A percentile compares a stretch with the other conserved stretches of the same genome.
Conservation (phyloP, 2,329 filamentous ascomycete species). For the Aspergillus fumigatiaffinis region DNA sequence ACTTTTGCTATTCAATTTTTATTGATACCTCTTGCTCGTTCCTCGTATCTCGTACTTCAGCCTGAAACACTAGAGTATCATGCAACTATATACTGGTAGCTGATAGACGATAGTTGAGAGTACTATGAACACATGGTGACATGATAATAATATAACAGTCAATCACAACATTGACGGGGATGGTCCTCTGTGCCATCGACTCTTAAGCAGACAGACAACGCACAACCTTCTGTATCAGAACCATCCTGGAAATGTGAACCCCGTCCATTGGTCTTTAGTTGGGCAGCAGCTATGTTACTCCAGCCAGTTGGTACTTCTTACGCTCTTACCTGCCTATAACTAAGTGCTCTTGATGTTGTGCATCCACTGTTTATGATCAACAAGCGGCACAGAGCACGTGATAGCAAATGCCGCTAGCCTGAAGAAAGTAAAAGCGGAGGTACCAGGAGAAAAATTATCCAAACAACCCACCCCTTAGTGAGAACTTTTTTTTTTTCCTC, state of each 20-base stretch:
- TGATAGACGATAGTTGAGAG: background rate
- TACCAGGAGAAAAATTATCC: background rate
- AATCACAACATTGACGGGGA: background rate
- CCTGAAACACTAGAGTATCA: background rate
- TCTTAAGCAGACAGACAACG: background rate
- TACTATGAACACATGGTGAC: background rate
- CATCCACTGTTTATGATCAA: too few species aligned
- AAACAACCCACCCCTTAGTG: constrained; percentile 15
- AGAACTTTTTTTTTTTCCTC: constrained; percentile 14
- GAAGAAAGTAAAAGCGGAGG: background rate
- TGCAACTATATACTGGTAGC: background rate
- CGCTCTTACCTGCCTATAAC: too few species aligned
- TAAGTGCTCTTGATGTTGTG: too few species aligned
- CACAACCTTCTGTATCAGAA: background rate
- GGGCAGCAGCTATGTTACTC: background rate
- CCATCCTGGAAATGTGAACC: background rate
- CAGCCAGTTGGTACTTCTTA: background rate
- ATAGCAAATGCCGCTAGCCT: background rate
- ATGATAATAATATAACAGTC: too few species aligned
- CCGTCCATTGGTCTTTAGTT: background rate
- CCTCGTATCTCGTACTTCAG: background rate
- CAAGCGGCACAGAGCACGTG: background rate
- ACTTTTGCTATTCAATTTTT: background rate
- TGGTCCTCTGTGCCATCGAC: background rate
- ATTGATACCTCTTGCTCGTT: background rate